Evolutionary conservation across 164 flowering plant species (phyloP).

Genomic region (Umbilicus rupestris): DNA sequence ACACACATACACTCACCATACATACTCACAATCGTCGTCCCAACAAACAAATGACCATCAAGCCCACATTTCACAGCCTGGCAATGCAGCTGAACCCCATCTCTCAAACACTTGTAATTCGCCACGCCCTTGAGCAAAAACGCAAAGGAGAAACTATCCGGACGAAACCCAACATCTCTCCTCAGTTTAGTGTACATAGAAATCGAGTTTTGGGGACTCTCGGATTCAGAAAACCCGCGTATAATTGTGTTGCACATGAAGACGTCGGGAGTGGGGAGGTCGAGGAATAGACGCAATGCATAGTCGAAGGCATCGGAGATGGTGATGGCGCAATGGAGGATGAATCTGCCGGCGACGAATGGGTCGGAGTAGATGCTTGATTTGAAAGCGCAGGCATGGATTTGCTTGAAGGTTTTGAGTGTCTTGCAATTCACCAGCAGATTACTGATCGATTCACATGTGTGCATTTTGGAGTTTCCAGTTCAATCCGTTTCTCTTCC

Average conservation of each 20-base stretch:
- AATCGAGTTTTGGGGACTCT: slow-evolving; percentile 26
- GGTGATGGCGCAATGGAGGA: slow-evolving; percentile 36
- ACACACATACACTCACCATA: slow-evolving; percentile 42
- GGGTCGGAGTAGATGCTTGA: slow-evolving; percentile 31
- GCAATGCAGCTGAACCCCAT: slow-evolving; percentile 45
- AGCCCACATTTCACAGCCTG: slow-evolving; percentile 32
- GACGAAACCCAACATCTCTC: slow-evolving; percentile 8
- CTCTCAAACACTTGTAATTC: slow-evolving; percentile 21
- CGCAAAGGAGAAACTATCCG: slow-evolving; percentile 57
- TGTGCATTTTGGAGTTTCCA: slow-evolving; percentile 1
- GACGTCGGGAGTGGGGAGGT: slow-evolving; percentile 34
- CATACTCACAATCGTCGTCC: slow-evolving; percentile 47
- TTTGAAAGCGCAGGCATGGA: slow-evolving; percentile 35
- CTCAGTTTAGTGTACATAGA: slow-evolving; percentile 30
- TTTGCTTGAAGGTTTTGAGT: slow-evolving; percentile 27
- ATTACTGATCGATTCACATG: slow-evolving; percentile 18
- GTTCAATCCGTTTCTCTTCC: neutral
- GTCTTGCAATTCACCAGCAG: slow-evolving; percentile 32
- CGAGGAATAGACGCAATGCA: slow-evolving; percentile 30
- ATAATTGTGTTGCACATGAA: slow-evolving; percentile 65
- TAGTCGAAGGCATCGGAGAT: slow-evolving; percentile 32
- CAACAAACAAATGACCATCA: slow-evolving; percentile 37
- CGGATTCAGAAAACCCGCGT: slow-evolving; percentile 45
- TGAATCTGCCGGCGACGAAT: slow-evolving; percentile 39
- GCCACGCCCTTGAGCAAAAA: slow-evolving; percentile 48